Base-by-base conservation (phyloP, 2,329 filamentous ascomycete genomes). In the Cercospora citrullina region DNA sequence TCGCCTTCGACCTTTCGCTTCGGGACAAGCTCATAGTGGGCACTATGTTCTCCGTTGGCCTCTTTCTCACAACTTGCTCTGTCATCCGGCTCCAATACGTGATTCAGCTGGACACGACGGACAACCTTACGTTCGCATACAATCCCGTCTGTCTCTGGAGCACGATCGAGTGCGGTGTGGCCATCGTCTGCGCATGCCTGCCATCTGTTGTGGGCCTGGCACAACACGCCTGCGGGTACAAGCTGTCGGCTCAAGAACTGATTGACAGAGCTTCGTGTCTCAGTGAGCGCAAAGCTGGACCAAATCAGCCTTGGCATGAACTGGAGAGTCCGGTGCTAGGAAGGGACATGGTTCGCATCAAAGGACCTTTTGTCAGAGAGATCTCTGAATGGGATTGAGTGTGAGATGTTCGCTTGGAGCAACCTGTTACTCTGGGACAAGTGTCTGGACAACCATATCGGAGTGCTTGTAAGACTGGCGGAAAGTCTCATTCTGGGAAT, bases 31-130 rank as follows among this genome's bases (percentile, higher is more conserved):
- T 60, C 5, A 64, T 64, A 3, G 67, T 66, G 5, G 57, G 30
- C 12, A 21, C 39, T 1, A 63, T 68, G 16, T 70, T 70, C 57
- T 60, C 69, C 30, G 57, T 71, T 26, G 69, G 71, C 18, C 60
- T 72, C 8, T 72, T 72, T 53, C 71, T 70, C 66, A 72, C 71
- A 1, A 39, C 57, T 12, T 73, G 72, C 68, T 66, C 63, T 60
- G 60, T 71, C 9, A 42, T 70, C 21, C 64, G 72, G 14, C 58
- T 72, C 5, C 26, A 51, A 7, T 69, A 63, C 28, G 33, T 71
- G 16, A 33, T 68, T 4, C 31, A 39, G 7, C 69, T 65, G 45
- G 68, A 67, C 57, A 53, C 23, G 7, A 61, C 60, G 5, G 42
- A 36, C 4, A 73, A 73, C n/a, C 60, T 66, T 0, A 72, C 68